These are phyloP conservation scores for Parietaria judaica DNA, from an alignment of 306 rosid genomes.

Conservation along the genomic window DNA sequence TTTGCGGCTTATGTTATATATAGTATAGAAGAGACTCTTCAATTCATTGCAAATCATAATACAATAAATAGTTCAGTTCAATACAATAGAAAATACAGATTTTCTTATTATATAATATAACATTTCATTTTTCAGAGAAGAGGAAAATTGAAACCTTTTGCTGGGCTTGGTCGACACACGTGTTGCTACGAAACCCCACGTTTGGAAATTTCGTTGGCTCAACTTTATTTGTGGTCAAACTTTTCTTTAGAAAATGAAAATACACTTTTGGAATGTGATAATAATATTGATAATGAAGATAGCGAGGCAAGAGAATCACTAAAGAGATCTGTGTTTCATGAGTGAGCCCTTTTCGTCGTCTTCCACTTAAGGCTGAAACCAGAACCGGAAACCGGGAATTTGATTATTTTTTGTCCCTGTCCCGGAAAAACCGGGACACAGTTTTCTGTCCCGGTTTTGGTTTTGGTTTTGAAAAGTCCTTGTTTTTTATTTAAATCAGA, in stretches of 20 bases:
- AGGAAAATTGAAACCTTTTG: background rate
- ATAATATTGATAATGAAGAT: background rate
- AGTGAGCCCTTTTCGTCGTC: slow-evolving; percentile 1
- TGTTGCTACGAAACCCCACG: background rate
- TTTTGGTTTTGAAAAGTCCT: too few relatives aligned
- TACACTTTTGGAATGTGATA: background rate
- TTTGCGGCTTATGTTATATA: background rate
- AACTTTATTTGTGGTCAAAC: background rate
- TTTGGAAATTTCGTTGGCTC: background rate
- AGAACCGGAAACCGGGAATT: too few relatives aligned
- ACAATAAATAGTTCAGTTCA: background rate
- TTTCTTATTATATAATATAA: background rate
- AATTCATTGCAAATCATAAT: background rate
- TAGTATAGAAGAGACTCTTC: background rate
- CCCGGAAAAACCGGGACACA: too few relatives aligned
- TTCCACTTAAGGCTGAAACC: too few relatives aligned
- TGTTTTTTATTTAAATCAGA: too few relatives aligned
- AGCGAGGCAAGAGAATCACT: background rate
- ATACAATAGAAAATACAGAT: too few relatives aligned
- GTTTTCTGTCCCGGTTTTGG: too few relatives aligned
- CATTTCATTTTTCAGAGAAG: background rate
- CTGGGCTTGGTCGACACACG: background rate
- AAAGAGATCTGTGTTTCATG: background rate
- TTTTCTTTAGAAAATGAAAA: background rate
- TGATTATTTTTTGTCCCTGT: too few relatives aligned